Evolutionary conservation across 805 yeast species (phyloP).

Genomic region (Yamadazyma paraphyllophila): DNA sequence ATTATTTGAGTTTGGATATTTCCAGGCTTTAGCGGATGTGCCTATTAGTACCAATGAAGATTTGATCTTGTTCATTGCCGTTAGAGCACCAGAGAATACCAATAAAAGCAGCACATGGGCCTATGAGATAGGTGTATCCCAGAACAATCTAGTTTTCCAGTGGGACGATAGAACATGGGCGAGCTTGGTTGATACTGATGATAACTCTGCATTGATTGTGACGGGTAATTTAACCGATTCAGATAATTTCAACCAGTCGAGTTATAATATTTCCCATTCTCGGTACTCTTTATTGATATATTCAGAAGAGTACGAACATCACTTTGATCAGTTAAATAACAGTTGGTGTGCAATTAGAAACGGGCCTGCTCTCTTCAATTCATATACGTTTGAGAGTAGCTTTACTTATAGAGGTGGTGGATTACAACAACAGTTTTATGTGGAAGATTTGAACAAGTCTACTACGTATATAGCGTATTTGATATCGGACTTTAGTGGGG

Average conservation of each 20-base stretch:
- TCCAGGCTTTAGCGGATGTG: slow-evolving; percentile 39
- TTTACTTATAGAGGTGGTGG: slow-evolving; percentile 48
- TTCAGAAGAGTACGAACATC: slow-evolving; percentile 34
- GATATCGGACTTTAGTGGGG: slow-evolving; percentile 45
- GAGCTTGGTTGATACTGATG: slow-evolving; percentile 66
- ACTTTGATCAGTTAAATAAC: slow-evolving; percentile 40
- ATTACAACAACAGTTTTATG: slow-evolving; percentile 58
- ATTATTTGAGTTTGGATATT: slow-evolving; percentile 33
- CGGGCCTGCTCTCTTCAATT: slow-evolving; percentile 41
- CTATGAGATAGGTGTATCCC: slow-evolving; percentile 67
- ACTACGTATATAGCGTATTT: slow-evolving; percentile 66
- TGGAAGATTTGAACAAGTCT: slow-evolving; percentile 58
- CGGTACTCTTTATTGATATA: slow-evolving; percentile 48
- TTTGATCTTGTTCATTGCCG: slow-evolving; percentile 34
- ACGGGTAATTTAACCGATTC: slow-evolving; percentile 49
- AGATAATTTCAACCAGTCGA: slow-evolving; percentile 12
- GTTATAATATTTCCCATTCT: slow-evolving; percentile 24
- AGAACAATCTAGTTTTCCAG: slow-evolving; percentile 60
- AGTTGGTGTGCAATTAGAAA: slow-evolving; percentile 73
- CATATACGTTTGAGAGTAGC: slow-evolving; percentile 24
- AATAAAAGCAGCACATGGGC: slow-evolving; percentile 47
- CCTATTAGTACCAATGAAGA: slow-evolving; percentile 19
- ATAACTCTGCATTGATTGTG: slow-evolving; percentile 60
- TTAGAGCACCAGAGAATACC: slow-evolving; percentile 39
- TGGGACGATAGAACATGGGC: slow-evolving; percentile 64